Evolutionary conservation across 2,329 filamentous ascomycete species (phyloP), one percentile per base, ranked within the genome.

Genomic region (Arthroderma uncinatum): DNA sequence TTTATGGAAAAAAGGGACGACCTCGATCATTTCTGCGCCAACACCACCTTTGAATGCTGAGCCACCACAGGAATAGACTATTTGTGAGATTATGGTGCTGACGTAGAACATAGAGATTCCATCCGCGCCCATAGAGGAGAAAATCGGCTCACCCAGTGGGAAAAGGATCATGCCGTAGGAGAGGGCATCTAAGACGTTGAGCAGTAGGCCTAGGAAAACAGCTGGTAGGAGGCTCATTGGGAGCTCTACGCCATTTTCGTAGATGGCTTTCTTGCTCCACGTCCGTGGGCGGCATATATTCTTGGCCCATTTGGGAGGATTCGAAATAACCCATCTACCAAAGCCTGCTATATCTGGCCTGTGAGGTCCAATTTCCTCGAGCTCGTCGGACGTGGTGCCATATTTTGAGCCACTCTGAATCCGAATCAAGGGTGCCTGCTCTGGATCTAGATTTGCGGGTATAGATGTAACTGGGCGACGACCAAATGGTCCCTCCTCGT

Each of bases 21-120:
- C 92, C 73, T 98, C 93, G 63, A 97, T 98, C 84, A 98, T 85
- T 71, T 98, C 93, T 1, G 93, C 97, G 4, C 93, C 93, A 59
- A 98, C 84, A 2, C 89, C 90, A 14, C 93, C 92, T 63, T 82
- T 86, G 74, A 98, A 98, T 34, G 89, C 84, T 66, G 91, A 96
- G 0, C 89, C 87, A 2, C 84, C 84, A 19, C 80, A 79, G 0
- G 92, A 96, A 69, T 92, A 97, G 14, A 89, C 87, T 54, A 98
- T 72, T 69, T 98, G 93, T 0, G 93, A 87, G 40, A 97, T 81
- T 61, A 98, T 95, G 58, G 91, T 96, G 78, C 91, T 96, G 64
- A 98, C 88, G 70, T 97, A 98, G 74, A 97, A 98, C 73, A 98
- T 96, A 0, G 93, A 95, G 57, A 98, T 95, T 23, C 93, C 93